Conservation (phyloP, 768 basidiomycete species). For the Gautieria morchelliformis region DNA sequence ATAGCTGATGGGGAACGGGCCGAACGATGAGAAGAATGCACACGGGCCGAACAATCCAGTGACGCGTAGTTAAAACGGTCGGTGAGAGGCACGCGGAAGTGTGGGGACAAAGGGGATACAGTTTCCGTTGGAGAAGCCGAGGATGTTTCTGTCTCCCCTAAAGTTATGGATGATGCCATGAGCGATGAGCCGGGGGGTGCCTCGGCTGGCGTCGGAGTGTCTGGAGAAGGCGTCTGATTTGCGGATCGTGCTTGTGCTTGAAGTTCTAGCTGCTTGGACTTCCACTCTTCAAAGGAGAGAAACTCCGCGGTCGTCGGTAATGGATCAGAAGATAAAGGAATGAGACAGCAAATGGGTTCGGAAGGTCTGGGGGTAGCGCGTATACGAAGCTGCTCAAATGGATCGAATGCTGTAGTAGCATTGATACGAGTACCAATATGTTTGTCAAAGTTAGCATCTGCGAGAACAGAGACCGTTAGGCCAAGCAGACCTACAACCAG, state of each 20-base stretch:
- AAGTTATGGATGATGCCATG: background rate
- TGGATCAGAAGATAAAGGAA: conserved; percentile 23
- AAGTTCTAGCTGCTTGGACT: conserved; percentile 47
- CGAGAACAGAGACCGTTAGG: background rate
- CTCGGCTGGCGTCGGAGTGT: conserved; percentile 1
- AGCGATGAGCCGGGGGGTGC: conserved; percentile 1
- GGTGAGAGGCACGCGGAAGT: conserved; percentile 63
- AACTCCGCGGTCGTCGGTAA: conserved; percentile 45
- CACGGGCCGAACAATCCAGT: conserved; percentile 85
- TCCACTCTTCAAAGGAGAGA: conserved; percentile 86
- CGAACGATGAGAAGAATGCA: conserved; percentile 72
- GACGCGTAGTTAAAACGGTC: conserved; percentile 95
- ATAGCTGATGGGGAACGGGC: conserved; percentile 80
- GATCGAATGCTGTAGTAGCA: conserved; percentile 40
- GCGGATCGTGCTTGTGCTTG: conserved; percentile 23
- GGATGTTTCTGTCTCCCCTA: background rate
- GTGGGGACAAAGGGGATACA: conserved; percentile 30
- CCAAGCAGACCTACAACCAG: background rate
- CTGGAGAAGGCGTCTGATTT: conserved; percentile 21
- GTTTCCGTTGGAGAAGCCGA: background rate
- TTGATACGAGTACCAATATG: background rate
- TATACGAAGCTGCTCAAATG: conserved; percentile 46
- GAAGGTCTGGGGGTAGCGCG: conserved; percentile 37
- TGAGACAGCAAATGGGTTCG: conserved; percentile 59
- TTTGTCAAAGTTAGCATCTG: background rate